phyloP scores from a whole-genome alignment of 805 yeast species.

The Saturnispora silvae region DNA sequence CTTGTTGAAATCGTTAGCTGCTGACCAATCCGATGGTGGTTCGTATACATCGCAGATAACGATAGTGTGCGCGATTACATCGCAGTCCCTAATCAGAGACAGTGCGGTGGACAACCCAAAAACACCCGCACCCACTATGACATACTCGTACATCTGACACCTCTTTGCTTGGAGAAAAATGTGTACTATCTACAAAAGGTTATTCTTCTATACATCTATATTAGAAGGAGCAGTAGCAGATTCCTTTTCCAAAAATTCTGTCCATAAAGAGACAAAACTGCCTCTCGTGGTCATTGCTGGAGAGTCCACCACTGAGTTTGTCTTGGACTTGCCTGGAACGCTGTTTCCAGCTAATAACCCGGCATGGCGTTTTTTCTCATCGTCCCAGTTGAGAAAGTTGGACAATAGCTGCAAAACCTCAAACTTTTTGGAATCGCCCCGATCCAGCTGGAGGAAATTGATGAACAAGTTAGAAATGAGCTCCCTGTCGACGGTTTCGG shows the following conservation, averaged over 20 bases:
- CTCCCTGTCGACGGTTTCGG: constrained; percentile 78
- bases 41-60: constrained; percentile 29
- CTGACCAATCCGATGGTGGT: constrained; percentile 37
- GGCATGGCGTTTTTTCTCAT: constrained; percentile 62
- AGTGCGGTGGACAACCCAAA: constrained; percentile 36
- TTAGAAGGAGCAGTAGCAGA: constrained; percentile 28
- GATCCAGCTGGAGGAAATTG: constrained; percentile 74
- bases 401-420: constrained; percentile 83
- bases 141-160: neutral
- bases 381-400: constrained; percentile 82
- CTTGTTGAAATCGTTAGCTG: constrained; percentile 38
- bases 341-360: constrained; percentile 39
- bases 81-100: constrained; percentile 22
- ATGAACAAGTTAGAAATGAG: constrained; percentile 77
- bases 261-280: constrained; percentile 63
- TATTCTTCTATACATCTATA: neutral
- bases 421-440: constrained; percentile 91
- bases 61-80: constrained; percentile 16
- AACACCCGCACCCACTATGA: constrained; percentile 31
- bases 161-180: too few relatives aligned
- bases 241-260: constrained; percentile 69
- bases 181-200: too few relatives aligned
- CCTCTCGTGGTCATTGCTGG: constrained; percentile 15
- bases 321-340: constrained; percentile 13
- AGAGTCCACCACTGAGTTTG: constrained; percentile 25